Conservation (phyloP, 2,329 filamentous ascomycete species). For the Aspergillus flavus region DNA sequence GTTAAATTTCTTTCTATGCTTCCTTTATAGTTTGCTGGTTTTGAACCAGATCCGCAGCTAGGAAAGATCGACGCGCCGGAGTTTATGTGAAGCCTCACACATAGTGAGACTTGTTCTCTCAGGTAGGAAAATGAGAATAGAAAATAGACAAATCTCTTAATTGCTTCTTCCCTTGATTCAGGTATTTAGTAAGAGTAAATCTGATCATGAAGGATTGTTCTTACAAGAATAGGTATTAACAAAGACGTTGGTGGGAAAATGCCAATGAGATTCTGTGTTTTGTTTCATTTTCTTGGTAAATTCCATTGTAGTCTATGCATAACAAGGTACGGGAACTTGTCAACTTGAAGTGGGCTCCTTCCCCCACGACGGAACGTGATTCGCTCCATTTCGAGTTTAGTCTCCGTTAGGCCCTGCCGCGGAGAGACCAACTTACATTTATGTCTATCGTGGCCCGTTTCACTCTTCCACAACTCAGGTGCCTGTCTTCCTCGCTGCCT, state of each 20-base stretch:
- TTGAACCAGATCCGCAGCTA: neutral
- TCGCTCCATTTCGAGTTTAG: conserved; percentile 26
- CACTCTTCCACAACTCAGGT: conserved; percentile 24
- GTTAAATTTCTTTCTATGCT: neutral
- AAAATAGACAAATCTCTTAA: neutral
- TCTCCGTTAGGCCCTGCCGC: conserved; percentile 31
- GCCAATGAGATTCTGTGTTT: too few relatives aligned
- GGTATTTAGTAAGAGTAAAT: neutral
- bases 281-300: neutral
- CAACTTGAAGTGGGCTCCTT: neutral
- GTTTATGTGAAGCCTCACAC: neutral
- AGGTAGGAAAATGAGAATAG: neutral
- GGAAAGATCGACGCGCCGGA: neutral
- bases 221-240: neutral
- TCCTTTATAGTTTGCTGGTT: neutral
- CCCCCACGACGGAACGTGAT: conserved; percentile 17
- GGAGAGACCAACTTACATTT: conserved; percentile 10
- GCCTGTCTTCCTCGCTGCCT: conserved; percentile 25
- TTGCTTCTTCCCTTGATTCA: too few relatives aligned
- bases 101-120: neutral
- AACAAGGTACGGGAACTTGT: neutral
- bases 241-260: too few relatives aligned
- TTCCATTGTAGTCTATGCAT: neutral
- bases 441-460: conserved; percentile 27
- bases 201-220: neutral